Conservation (phyloP, 208 protist species). For the Lotmaria passim region DNA sequence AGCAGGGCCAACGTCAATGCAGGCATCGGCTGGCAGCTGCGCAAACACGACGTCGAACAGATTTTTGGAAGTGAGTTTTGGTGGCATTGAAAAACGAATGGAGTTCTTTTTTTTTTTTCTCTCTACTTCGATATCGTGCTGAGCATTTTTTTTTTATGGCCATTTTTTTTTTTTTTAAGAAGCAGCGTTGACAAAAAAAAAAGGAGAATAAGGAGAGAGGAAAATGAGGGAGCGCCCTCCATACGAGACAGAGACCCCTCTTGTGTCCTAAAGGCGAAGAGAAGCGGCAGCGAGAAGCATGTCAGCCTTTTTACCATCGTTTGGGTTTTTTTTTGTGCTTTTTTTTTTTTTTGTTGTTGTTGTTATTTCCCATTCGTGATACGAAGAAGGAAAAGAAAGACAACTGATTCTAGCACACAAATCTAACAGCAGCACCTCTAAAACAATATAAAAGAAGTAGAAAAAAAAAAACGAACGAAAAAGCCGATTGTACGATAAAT, state of each 20-base stretch:
- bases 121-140: not conserved
- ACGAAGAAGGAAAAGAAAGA: too few species aligned
- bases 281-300: too few species aligned
- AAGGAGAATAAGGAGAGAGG: not conserved
- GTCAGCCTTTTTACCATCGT: too few species aligned
- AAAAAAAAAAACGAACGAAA: not conserved
- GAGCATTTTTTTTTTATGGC: not conserved
- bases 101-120: not conserved
- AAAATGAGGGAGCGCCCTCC: not conserved
- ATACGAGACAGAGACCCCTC: too few species aligned
- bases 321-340: too few species aligned
- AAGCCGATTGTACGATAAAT: too few species aligned
- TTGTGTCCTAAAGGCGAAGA: too few species aligned
- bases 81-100: slow-evolving; percentile 30
- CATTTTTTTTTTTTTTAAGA: not conserved
- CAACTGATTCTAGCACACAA: too few species aligned
- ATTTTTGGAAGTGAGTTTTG: slow-evolving; percentile 60
- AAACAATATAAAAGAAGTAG: too few species aligned
- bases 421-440: too few species aligned
- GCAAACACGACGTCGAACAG: slow-evolving; percentile 80
- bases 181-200: not conserved
- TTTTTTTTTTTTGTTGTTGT: too few species aligned
- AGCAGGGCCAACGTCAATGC: slow-evolving; percentile 61
- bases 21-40: slow-evolving; percentile 59
- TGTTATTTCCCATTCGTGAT: too few species aligned